A percentile compares a stretch with the other conserved stretches of the same genome.
Evolutionary conservation across 441 rosid species (phyloP).

Genomic region (Gossypium aridum): DNA sequence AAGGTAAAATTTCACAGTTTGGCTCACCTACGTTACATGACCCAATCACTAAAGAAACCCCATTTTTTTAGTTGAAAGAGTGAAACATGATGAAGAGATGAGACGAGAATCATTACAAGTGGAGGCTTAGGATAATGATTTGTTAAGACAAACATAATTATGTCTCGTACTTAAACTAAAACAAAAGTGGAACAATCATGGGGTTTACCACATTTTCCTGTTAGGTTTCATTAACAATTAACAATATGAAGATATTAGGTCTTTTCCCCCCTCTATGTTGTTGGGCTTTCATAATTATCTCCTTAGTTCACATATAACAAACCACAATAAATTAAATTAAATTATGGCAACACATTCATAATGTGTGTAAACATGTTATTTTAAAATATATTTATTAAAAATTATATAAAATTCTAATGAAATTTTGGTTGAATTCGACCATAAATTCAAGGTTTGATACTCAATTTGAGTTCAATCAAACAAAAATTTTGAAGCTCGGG

Average conservation of each 20-base stretch:
- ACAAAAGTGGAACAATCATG: slow-evolving; percentile 24
- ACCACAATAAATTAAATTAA: background rate
- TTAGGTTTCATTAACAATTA: background rate
- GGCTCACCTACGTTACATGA: background rate
- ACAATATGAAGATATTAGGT: background rate
- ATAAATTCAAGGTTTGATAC: no score
- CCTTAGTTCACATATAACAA: background rate
- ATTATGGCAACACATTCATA: no score
- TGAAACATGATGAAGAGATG: slow-evolving; percentile 18
- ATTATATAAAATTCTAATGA: no score
- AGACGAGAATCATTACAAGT: slow-evolving; percentile 20
- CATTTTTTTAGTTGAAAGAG: background rate
- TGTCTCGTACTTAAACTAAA: slow-evolving; percentile 39
- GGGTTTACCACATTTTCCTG: slow-evolving; percentile 9
- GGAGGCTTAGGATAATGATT: slow-evolving; percentile 27
- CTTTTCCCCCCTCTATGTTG: background rate
- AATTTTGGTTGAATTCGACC: no score
- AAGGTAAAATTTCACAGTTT: background rate
- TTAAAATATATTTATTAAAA: no score
- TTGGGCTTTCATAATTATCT: background rate
- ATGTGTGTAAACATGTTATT: no score
- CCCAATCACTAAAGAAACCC: background rate
- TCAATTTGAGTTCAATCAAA: no score
- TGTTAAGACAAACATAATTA: slow-evolving; percentile 34
- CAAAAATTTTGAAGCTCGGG: no score